Conservation (phyloP, 495 filamentous ascomycete genomes). For the Neurospora africana region DNA sequence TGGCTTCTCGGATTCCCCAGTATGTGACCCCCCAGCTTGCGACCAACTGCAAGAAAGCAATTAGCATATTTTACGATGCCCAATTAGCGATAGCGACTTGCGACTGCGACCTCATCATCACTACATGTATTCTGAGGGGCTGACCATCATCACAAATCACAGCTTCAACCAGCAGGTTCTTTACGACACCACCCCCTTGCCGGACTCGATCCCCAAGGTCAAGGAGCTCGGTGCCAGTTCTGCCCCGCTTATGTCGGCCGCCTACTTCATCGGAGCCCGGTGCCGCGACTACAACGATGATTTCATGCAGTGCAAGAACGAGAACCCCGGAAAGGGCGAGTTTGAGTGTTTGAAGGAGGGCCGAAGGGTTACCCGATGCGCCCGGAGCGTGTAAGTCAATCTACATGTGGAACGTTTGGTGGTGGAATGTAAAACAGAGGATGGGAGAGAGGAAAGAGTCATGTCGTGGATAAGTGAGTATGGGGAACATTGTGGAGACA, state of each 20-base stretch:
- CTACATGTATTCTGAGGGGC: background rate
- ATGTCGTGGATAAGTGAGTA: background rate
- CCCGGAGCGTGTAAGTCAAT: slow-evolving; percentile 78
- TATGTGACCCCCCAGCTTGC: slow-evolving; percentile 22
- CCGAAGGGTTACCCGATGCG: slow-evolving; percentile 90
- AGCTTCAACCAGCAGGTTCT: slow-evolving; percentile 92
- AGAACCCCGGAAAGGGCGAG: slow-evolving; percentile 78
- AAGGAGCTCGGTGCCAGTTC: slow-evolving; percentile 84
- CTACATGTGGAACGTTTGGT: background rate
- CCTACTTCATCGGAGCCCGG: slow-evolving; percentile 95
- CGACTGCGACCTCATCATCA: background rate
- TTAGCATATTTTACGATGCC: slow-evolving; percentile 8
- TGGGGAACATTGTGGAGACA: background rate
- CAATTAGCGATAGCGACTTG: background rate
- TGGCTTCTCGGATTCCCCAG: slow-evolving; percentile 39
- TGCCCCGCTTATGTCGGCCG: slow-evolving; percentile 78
- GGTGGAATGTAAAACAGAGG: background rate
- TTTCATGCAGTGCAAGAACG: slow-evolving; percentile 97
- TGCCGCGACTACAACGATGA: slow-evolving; percentile 96
- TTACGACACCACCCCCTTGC: slow-evolving; percentile 92
- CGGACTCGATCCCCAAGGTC: slow-evolving; percentile 79
- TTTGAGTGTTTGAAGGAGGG: slow-evolving; percentile 93
- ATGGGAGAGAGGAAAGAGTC: background rate
- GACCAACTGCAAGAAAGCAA: slow-evolving; percentile 3
- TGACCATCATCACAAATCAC: slow-evolving; percentile 17